A percentile compares a stretch with the other conserved stretches of the same genome.
Conservation (phyloP, 257 asterid genomes). For the Echium plantagineum region DNA sequence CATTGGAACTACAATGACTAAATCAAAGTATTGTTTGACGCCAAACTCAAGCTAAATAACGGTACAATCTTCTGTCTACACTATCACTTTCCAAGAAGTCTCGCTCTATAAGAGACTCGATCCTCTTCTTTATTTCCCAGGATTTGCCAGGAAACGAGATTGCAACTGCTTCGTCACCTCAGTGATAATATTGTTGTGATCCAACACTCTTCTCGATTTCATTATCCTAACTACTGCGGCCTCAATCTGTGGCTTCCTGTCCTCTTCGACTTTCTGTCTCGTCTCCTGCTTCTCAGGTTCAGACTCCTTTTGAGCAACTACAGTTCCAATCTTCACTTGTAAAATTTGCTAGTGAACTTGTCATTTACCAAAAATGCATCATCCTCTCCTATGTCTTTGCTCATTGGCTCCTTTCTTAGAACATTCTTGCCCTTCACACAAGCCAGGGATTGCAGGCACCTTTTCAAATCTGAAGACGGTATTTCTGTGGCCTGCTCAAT, state of each 20-base stretch:
- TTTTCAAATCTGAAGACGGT: slow-evolving; percentile 61
- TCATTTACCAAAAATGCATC: slow-evolving; percentile 60
- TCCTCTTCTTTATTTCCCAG: slow-evolving; percentile 17
- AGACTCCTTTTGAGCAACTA: too few species aligned
- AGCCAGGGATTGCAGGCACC: slow-evolving; percentile 80
- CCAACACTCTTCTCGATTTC: slow-evolving; percentile 78
- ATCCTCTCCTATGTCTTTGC: slow-evolving; percentile 70
- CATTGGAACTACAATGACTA: too few species aligned
- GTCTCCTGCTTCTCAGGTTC: slow-evolving; percentile 64
- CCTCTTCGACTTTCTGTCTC: slow-evolving; percentile 87
- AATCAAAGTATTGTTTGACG: too few species aligned
- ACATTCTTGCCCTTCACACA: slow-evolving; percentile 79
- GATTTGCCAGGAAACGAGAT: slow-evolving; percentile 72
- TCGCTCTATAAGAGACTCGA: too few species aligned
- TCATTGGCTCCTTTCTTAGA: slow-evolving; percentile 73
- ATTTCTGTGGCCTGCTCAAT: slow-evolving; percentile 79
- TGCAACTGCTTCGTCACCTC: slow-evolving; percentile 86
- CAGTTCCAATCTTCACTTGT: too few species aligned
- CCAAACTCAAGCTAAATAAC: too few species aligned
- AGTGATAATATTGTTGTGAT: slow-evolving; percentile 71
- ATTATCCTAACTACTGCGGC: slow-evolving; percentile 82
- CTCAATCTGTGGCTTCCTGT: slow-evolving; percentile 85
- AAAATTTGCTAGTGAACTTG: slow-evolving; percentile 57
- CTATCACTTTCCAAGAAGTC: too few species aligned
- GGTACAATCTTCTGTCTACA: too few species aligned